These are phyloP conservation scores for Microcos paniculata DNA, from an alignment of 345 rosid genomes.

Conservation along the genomic window DNA sequence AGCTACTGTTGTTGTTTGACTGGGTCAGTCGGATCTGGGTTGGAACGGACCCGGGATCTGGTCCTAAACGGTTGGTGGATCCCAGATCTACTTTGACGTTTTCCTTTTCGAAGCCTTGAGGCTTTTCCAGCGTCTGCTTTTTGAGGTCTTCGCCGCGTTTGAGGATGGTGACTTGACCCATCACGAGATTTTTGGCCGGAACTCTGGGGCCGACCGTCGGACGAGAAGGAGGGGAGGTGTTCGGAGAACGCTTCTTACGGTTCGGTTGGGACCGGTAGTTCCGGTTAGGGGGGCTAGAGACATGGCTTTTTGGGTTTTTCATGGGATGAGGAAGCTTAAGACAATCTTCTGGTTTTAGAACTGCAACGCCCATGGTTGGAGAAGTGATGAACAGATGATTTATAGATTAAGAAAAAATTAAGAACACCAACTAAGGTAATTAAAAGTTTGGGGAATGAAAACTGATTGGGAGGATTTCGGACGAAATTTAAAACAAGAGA, in stretches of 20 bases:
- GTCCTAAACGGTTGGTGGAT: constrained; percentile 34
- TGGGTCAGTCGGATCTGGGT: constrained; percentile 31
- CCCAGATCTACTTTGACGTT: constrained; percentile 29
- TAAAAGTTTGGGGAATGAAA: neutral
- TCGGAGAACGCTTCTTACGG: constrained; percentile 39
- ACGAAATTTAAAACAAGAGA: neutral
- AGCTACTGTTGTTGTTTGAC: constrained; percentile 16
- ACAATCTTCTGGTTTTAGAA: constrained; percentile 56
- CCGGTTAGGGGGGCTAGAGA: constrained; percentile 24
- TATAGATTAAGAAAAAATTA: neutral
- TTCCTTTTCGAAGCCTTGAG: neutral
- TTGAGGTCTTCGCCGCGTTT: constrained; percentile 64
- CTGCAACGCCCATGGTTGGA: constrained; percentile 60
- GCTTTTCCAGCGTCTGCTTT: neutral
- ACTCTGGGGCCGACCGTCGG: neutral
- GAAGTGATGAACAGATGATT: neutral
- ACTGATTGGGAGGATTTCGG: neutral
- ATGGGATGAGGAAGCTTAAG: constrained; percentile 31
- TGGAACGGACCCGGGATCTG: constrained; percentile 32
- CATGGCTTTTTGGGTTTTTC: constrained; percentile 30
- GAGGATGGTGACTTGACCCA: constrained; percentile 63
- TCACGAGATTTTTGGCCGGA: constrained; percentile 23
- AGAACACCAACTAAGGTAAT: neutral
- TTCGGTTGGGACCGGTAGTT: constrained; percentile 28
- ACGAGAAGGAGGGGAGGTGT: constrained; percentile 24